Conservation (phyloP, 352 stramenopile species). For the Plasmopara halstedii region DNA sequence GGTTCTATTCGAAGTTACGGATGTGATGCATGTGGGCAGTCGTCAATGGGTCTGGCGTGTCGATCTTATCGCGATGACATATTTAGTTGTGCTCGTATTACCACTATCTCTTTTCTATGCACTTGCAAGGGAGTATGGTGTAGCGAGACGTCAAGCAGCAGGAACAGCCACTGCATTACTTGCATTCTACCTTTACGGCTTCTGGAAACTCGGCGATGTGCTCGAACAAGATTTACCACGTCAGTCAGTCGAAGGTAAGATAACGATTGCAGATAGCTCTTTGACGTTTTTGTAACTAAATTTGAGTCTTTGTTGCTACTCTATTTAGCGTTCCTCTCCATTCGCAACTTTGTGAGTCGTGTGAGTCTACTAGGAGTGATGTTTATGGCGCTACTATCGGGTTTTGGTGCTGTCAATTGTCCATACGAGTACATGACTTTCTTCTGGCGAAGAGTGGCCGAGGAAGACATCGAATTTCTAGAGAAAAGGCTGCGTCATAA, state of each 20-base stretch:
- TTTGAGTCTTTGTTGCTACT: not conserved
- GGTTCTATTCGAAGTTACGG: slow-evolving; percentile 74
- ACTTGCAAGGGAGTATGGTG: slow-evolving; percentile 53
- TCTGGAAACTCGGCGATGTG: slow-evolving; percentile 59
- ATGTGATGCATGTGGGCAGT: slow-evolving; percentile 47
- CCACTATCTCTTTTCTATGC: slow-evolving; percentile 73
- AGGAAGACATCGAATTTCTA: slow-evolving; percentile 77
- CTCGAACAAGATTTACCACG: slow-evolving; percentile 34
- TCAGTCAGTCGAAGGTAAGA: slow-evolving; percentile 43
- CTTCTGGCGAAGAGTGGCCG: slow-evolving; percentile 67
- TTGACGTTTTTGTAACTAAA: not conserved
- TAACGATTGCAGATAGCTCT: not conserved
- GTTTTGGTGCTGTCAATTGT: slow-evolving; percentile 78
- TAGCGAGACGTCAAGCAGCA: slow-evolving; percentile 18
- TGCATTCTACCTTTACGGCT: slow-evolving; percentile 58
- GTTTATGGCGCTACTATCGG: slow-evolving; percentile 77
- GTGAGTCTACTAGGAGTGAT: slow-evolving; percentile 74
- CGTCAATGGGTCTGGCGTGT: slow-evolving; percentile 73
- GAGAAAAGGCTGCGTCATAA: slow-evolving; percentile 78
- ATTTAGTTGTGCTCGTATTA: slow-evolving; percentile 67
- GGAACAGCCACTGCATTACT: slow-evolving; percentile 21
- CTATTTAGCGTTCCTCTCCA: slow-evolving; percentile 54
- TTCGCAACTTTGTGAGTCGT: slow-evolving; percentile 74
- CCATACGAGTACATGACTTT: slow-evolving; percentile 83
- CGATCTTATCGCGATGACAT: slow-evolving; percentile 71